Conservation (phyloP, 345 rosid genomes). For the Carallia brachiata region DNA sequence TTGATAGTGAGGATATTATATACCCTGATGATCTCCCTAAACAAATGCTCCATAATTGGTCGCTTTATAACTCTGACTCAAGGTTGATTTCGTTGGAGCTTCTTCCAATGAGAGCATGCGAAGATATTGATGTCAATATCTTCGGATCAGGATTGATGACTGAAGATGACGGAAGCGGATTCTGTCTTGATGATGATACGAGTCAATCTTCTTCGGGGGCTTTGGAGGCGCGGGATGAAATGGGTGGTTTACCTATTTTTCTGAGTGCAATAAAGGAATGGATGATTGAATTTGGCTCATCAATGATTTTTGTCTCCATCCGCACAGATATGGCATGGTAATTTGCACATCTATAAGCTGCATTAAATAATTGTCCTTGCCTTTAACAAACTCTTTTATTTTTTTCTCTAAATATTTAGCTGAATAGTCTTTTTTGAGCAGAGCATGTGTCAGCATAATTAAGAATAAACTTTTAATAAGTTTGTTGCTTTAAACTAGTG, state of each 20-base stretch:
- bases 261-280: slow-evolving; percentile 80
- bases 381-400: background rate
- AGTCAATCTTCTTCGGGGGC: slow-evolving; percentile 41
- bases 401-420: background rate
- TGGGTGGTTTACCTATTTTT: slow-evolving; percentile 46
- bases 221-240: slow-evolving; percentile 31
- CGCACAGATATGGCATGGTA: slow-evolving; percentile 86
- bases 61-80: slow-evolving; percentile 73
- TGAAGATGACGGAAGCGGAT: slow-evolving; percentile 62
- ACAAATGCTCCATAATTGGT: slow-evolving; percentile 73
- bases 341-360: no score
- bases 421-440: background rate
- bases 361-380: background rate
- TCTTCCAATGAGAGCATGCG: slow-evolving; percentile 72
- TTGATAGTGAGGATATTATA: slow-evolving; percentile 34
- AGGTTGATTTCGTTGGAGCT: slow-evolving; percentile 77
- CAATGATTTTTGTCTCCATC: slow-evolving; percentile 55
- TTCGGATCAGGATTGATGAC: slow-evolving; percentile 74
- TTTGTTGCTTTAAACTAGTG: background rate
- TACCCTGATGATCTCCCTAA: slow-evolving; percentile 56
- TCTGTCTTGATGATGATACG: slow-evolving; percentile 43
- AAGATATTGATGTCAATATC: slow-evolving; percentile 67
- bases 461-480: background rate
- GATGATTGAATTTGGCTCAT: slow-evolving; percentile 76
- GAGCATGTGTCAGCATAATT: background rate